phyloP scores from a whole-genome alignment of 2,329 filamentous ascomycete species.

The Rhexocercosporidium sp. region DNA sequence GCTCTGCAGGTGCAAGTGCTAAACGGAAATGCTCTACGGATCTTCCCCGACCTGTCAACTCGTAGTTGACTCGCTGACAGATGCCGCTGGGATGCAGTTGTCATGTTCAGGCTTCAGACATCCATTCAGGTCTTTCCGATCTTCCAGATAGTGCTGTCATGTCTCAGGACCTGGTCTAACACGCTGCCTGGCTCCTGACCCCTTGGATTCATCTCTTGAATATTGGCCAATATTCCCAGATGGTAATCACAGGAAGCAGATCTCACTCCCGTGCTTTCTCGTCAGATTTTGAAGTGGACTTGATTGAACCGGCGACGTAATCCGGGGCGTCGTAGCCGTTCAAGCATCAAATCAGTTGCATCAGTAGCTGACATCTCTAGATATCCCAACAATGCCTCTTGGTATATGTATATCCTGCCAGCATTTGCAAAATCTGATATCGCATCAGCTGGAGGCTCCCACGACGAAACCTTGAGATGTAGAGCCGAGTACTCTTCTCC shows the following conservation, averaged over 20 bases:
- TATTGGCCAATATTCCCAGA: background rate
- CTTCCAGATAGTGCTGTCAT: background rate
- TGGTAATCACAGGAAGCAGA: background rate
- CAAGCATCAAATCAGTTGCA: background rate
- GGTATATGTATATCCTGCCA: background rate
- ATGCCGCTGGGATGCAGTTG: no score
- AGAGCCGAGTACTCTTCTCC: background rate
- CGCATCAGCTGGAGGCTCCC: background rate
- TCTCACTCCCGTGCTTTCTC: background rate
- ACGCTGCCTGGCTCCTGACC: no score
- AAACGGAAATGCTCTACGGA: no score
- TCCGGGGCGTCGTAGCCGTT: background rate
- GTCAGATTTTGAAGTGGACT: background rate
- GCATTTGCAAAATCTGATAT: background rate
- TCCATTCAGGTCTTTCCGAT: background rate
- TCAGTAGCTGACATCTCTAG: background rate
- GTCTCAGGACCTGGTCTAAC: background rate
- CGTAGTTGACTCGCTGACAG: background rate
- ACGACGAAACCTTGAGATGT: background rate
- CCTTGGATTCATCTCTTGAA: no score
- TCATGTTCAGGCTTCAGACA: background rate
- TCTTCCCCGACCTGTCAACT: background rate
- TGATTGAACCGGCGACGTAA: background rate
- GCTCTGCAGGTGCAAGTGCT: background rate
- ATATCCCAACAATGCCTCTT: background rate